These are phyloP conservation scores for Hymenoscyphus scutula DNA, from an alignment of 2,329 filamentous ascomycete species.

Conservation along the genomic window DNA sequence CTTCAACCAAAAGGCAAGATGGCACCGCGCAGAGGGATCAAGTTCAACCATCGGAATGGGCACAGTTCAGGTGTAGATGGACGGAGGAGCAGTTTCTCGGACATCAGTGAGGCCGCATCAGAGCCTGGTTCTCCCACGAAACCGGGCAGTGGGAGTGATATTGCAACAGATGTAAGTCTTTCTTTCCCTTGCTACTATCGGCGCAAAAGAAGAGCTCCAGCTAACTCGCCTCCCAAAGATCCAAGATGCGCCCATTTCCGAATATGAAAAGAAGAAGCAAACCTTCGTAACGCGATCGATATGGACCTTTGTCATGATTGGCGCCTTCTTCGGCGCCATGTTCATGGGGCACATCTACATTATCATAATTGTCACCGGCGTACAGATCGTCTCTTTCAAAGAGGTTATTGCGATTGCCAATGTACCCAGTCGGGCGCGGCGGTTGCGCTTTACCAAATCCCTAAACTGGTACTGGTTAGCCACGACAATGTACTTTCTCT, in stretches of 20 bases:
- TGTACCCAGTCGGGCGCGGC: constrained; percentile 85
- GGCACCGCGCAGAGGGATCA: constrained; percentile 52
- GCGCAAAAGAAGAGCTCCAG: constrained; percentile 6
- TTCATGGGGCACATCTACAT: constrained; percentile 98
- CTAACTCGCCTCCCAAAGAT: constrained; percentile 27
- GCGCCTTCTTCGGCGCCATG: constrained; percentile 83
- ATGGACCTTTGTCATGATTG: constrained; percentile 99
- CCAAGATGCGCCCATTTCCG: constrained; percentile 47
- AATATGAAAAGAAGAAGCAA: constrained; percentile 98
- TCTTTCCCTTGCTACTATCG: neutral
- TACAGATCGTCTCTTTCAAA: constrained; percentile 98
- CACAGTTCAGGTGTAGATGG: constrained; percentile 33
- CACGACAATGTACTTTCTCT: constrained; percentile 99
- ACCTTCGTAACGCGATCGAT: constrained; percentile 96
- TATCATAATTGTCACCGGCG: constrained; percentile 84
- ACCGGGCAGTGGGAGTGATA: constrained; percentile 36
- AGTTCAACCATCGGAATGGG: constrained; percentile 45
- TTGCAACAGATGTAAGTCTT: constrained; percentile 40
- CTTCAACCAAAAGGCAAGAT: constrained; percentile 31
- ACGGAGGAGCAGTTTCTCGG: constrained; percentile 69
- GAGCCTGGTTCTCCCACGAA: constrained; percentile 33
- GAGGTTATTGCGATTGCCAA: constrained; percentile 98
- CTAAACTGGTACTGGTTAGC: constrained; percentile 99
- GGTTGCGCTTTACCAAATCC: constrained; percentile 90
- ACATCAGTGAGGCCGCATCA: constrained; percentile 61